Evolutionary conservation across 129 eudicot genomes (phyloP).

Genomic region (Deinandra increscens): DNA sequence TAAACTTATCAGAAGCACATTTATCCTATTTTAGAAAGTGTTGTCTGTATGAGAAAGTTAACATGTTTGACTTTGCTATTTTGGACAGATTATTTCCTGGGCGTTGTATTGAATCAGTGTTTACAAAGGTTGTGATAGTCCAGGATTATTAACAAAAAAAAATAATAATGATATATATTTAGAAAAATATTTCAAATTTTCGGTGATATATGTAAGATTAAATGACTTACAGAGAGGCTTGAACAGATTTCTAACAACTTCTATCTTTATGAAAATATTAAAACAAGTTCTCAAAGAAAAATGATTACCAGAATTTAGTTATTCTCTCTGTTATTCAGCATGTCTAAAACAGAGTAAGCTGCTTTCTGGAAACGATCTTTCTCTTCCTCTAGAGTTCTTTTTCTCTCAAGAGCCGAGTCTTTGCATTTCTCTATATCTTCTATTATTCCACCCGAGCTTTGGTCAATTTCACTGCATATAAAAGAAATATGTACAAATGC

Average conservation of each 20-base stretch:
- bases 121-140: neutral
- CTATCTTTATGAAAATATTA: neutral
- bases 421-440: slow-evolving; percentile 82
- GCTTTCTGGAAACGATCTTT: slow-evolving; percentile 75
- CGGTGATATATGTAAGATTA: neutral
- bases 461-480: slow-evolving; percentile 68
- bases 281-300: slow-evolving; percentile 4
- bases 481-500: slow-evolving; percentile 20
- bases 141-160: too few relatives aligned
- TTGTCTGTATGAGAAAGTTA: neutral
- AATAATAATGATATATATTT: neutral
- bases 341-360: slow-evolving; percentile 75
- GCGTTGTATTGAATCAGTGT: neutral
- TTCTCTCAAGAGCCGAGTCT: slow-evolving; percentile 62
- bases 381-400: slow-evolving; percentile 60
- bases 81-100: neutral
- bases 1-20: too few relatives aligned
- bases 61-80: neutral
- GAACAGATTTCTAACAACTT: slow-evolving; percentile 4
- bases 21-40: too few relatives aligned
- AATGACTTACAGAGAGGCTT: neutral
- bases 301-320: slow-evolving; percentile 33
- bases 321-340: slow-evolving; percentile 53
- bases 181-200: neutral
- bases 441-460: slow-evolving; percentile 57